A percentile compares a stretch with the other conserved stretches of the same genome.
phyloP scores from a whole-genome alignment of 2,329 filamentous ascomycete genomes.

The Orbilia javanica region DNA sequence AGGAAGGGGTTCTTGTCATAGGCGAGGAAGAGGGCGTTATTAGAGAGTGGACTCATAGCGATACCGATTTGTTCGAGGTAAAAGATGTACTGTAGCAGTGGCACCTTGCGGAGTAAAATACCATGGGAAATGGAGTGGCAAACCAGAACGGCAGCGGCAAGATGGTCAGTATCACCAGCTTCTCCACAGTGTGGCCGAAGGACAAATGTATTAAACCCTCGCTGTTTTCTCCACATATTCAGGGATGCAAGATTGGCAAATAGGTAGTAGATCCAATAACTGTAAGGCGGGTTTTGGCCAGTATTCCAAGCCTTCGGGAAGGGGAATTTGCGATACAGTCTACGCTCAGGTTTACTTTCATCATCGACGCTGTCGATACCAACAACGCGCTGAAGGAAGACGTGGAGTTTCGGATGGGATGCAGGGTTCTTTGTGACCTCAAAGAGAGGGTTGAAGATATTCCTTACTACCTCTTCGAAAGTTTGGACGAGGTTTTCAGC shows the following conservation, averaged over 20 bases:
- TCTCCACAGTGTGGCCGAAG: constrained; percentile 95
- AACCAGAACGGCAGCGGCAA: constrained; percentile 90
- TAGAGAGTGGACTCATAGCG: constrained; percentile 98
- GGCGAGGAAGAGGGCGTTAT: constrained; percentile 94
- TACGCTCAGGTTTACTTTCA: constrained; percentile 94
- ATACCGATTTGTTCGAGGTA: constrained; percentile 98
- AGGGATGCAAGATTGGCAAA: constrained; percentile 94
- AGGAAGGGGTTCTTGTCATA: constrained; percentile 98
- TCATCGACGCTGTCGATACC: constrained; percentile 98
- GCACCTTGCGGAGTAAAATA: constrained; percentile 90
- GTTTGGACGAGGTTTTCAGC: constrained; percentile 85
- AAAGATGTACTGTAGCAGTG: constrained; percentile 94
- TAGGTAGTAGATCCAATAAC: constrained; percentile 98
- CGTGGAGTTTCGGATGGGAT: constrained; percentile 89
- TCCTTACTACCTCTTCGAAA: constrained; percentile 89
- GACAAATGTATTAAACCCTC: constrained; percentile 95
- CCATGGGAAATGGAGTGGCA: constrained; percentile 98
- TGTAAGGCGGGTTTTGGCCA: constrained; percentile 96
- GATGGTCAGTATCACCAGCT: constrained; percentile 94
- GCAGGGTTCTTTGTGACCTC: constrained; percentile 90
- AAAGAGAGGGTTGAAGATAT: constrained; percentile 93
- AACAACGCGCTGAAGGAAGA: constrained; percentile 94
- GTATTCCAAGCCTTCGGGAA: constrained; percentile 89
- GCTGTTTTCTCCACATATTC: constrained; percentile 88
- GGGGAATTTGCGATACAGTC: constrained; percentile 95